Conservation (phyloP, 352 stramenopile genomes). For the Thraustochytrium sp. region DNA sequence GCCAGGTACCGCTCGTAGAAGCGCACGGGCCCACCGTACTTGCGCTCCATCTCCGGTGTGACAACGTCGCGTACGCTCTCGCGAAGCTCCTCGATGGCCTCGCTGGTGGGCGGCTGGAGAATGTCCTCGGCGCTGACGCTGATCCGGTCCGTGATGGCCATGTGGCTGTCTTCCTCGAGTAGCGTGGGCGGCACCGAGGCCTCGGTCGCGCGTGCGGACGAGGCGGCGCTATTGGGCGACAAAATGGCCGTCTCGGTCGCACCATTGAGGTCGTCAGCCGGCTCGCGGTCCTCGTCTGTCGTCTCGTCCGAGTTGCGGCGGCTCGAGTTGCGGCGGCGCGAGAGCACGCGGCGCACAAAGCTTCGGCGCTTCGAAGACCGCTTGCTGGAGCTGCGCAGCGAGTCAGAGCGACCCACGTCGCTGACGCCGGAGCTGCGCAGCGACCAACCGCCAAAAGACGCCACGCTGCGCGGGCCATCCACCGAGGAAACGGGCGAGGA, state of each 20-base stretch:
- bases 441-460: not conserved
- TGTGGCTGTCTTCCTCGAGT: not conserved
- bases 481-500: not conserved
- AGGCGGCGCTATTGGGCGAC: too few species aligned
- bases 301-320: not conserved
- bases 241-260: too few species aligned
- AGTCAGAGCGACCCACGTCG: not conserved
- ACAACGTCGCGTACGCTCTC: not conserved
- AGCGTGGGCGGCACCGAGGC: not conserved
- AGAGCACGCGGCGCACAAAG: not conserved
- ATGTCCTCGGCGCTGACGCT: not conserved
- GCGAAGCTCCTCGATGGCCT: not conserved
- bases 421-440: not conserved
- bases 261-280: too few species aligned
- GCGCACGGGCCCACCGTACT: not conserved
- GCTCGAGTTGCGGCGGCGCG: not conserved
- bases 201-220: too few species aligned
- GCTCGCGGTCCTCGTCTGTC: not conserved
- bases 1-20: conserved; percentile 23
- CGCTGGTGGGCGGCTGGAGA: not conserved
- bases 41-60: not conserved
- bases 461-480: not conserved
- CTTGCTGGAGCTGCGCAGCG: too few species aligned
- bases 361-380: not conserved
- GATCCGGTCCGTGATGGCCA: not conserved